These are phyloP conservation scores for Aurifilum marmelostoma DNA, from an alignment of 2,329 filamentous ascomycete species.

Conservation along the genomic window DNA sequence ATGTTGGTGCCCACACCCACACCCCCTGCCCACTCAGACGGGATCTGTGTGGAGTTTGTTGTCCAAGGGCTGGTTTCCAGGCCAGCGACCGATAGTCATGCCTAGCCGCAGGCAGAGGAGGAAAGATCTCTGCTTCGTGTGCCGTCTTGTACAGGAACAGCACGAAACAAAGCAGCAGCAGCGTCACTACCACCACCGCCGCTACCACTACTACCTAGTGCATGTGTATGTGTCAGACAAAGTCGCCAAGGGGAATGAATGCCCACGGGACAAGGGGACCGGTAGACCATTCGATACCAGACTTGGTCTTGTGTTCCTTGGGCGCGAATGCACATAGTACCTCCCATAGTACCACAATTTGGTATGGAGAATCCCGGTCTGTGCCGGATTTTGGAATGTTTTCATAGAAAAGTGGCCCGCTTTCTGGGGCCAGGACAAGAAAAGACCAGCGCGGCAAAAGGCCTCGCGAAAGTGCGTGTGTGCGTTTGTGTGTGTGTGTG, in stretches of 20 bases:
- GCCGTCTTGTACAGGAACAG: constrained; percentile 13
- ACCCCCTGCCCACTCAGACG: constrained; percentile 8
- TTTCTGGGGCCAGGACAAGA: constrained; percentile 10
- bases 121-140: constrained; percentile 21
- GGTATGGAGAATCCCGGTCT: constrained; percentile 22
- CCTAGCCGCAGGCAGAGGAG: background rate
- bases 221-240: constrained; percentile 23
- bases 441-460: background rate
- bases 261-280: constrained; percentile 23
- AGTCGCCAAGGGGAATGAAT: constrained; percentile 19
- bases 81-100: constrained; percentile 13
- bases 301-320: constrained; percentile 25
- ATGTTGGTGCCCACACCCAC: no score
- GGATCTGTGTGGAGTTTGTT: constrained; percentile 7
- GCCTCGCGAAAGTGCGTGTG: background rate
- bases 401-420: constrained; percentile 19
- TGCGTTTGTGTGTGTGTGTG: no score
- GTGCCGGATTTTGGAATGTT: constrained; percentile 24
- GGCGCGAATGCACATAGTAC: constrained; percentile 19
- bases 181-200: background rate
- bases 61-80: constrained; percentile 18
- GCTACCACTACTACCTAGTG: no score
- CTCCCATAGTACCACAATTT: constrained; percentile 11
- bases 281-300: constrained; percentile 15
- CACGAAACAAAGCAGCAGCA: constrained; percentile 26